Evolutionary conservation across 768 basidiomycete genomes (phyloP).

Genomic region (Tylopilus cervinicoccineus): DNA sequence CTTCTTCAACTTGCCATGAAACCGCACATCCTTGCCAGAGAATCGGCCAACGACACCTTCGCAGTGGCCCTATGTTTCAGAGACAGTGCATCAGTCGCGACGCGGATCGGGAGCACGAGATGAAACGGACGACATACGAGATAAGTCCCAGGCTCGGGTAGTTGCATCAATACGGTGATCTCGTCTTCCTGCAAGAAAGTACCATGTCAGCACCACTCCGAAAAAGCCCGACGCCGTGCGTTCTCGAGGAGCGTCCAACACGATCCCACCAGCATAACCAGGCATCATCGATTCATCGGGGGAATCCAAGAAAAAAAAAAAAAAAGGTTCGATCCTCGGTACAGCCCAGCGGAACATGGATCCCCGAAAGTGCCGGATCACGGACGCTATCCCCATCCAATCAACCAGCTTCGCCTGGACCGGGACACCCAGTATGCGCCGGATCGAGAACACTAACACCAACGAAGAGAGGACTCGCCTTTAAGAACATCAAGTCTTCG

Average conservation of each 20-base stretch:
- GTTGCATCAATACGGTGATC: constrained; percentile 72
- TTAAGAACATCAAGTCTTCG: constrained; percentile 80
- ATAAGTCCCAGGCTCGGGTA: constrained; percentile 53
- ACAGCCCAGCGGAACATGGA: neutral
- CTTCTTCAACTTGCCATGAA: constrained; percentile 73
- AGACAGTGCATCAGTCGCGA: neutral
- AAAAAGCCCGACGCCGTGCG: neutral
- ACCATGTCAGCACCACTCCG: constrained; percentile 8
- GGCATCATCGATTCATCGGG: no score
- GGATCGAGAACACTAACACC: neutral
- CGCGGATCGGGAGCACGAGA: neutral
- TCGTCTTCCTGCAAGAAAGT: constrained; percentile 60
- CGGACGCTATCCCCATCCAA: neutral
- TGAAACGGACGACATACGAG: constrained; percentile 47
- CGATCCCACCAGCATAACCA: neutral
- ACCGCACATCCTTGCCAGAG: constrained; percentile 55
- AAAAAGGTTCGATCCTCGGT: neutral
- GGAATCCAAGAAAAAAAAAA: neutral
- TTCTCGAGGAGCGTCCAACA: neutral
- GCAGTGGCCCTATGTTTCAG: constrained; percentile 62
- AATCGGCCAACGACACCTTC: constrained; percentile 86
- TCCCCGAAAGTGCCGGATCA: neutral
- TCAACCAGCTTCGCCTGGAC: no score
- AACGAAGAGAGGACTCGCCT: constrained; percentile 40
- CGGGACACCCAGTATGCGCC: no score